Percentiles rank a stretch among this genome's conserved stretches.
phyloP scores from a whole-genome alignment of 2,329 filamentous ascomycete species.

The Geosmithia flava region DNA sequence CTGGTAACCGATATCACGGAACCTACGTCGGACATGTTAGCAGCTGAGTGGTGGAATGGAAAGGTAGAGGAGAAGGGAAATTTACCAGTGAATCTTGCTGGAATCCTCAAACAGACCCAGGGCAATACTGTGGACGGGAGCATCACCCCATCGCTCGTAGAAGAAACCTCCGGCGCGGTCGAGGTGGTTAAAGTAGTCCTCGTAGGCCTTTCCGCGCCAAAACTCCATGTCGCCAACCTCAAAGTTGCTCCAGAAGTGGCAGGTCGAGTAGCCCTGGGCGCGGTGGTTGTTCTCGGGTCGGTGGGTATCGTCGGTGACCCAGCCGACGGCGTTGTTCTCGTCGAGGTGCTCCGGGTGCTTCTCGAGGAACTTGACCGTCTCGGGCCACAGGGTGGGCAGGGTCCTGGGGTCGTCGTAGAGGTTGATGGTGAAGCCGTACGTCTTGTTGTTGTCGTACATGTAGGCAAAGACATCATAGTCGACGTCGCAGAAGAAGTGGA shows the following conservation, averaged over 20 bases:
- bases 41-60: not conserved
- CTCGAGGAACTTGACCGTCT: conserved; percentile 80
- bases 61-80: conserved; percentile 5
- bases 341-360: conserved; percentile 73
- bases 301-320: conserved; percentile 67
- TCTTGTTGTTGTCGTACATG: conserved; percentile 98
- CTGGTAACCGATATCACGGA: conserved; percentile 97
- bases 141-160: conserved; percentile 97
- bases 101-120: conserved; percentile 85
- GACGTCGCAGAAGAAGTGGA: conserved; percentile 97
- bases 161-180: conserved; percentile 97
- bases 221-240: conserved; percentile 91
- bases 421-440: conserved; percentile 97
- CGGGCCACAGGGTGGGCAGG: conserved; percentile 86
- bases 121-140: conserved; percentile 90
- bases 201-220: conserved; percentile 81
- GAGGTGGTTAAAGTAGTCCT: conserved; percentile 92
- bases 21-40: conserved; percentile 43
- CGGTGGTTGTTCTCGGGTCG: conserved; percentile 69
- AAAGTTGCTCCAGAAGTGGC: conserved; percentile 99
- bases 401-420: conserved; percentile 86
- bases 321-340: conserved; percentile 73
- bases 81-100: conserved; percentile 84
- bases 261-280: conserved; percentile 91
- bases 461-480: conserved; percentile 98